Evolutionary conservation across 1,284 basidiomycete species (phyloP).

Genomic region (Fomitopsis schrenkii): DNA sequence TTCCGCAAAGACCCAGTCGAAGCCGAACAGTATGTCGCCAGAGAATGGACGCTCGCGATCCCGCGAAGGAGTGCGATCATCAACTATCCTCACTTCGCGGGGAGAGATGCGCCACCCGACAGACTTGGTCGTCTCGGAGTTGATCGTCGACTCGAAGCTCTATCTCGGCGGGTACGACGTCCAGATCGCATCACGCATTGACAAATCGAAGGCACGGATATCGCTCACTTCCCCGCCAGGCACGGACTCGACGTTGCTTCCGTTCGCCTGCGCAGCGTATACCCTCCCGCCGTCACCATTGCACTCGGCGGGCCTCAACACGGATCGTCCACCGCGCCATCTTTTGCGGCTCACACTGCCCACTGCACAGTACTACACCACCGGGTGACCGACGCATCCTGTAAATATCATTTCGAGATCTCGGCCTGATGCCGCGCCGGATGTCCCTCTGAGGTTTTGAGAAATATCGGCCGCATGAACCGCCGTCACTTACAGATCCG

Average conservation of each 20-base stretch:
- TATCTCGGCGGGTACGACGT: conserved; percentile 71
- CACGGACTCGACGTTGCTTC: conserved; percentile 29
- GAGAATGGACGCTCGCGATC: conserved; percentile 25
- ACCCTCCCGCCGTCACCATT: conserved; percentile 77
- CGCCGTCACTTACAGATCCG: no score
- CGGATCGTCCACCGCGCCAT: conserved; percentile 63
- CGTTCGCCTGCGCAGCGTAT: conserved; percentile 51
- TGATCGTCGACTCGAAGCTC: conserved; percentile 73
- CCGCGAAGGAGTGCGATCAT: conserved; percentile 28
- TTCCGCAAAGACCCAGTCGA: background rate
- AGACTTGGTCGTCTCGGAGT: conserved; percentile 66
- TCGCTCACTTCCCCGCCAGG: conserved; percentile 12
- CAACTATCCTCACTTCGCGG: conserved; percentile 56
- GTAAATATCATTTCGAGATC: no score
- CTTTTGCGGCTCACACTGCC: conserved; percentile 76
- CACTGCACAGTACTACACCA: conserved; percentile 62
- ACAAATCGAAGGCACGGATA: conserved; percentile 28
- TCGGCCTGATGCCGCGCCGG: no score
- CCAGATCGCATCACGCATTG: conserved; percentile 41
- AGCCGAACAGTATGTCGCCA: background rate
- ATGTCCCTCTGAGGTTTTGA: no score
- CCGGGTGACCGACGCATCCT: no score
- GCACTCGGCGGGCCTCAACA: conserved; percentile 67
- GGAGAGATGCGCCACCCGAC: conserved; percentile 51
- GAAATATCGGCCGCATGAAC: no score